Percentiles rank a stretch among this genome's conserved stretches.
phyloP scores from a whole-genome alignment of 1,284 basidiomycete species.

The Ustilago shanxiensis region DNA sequence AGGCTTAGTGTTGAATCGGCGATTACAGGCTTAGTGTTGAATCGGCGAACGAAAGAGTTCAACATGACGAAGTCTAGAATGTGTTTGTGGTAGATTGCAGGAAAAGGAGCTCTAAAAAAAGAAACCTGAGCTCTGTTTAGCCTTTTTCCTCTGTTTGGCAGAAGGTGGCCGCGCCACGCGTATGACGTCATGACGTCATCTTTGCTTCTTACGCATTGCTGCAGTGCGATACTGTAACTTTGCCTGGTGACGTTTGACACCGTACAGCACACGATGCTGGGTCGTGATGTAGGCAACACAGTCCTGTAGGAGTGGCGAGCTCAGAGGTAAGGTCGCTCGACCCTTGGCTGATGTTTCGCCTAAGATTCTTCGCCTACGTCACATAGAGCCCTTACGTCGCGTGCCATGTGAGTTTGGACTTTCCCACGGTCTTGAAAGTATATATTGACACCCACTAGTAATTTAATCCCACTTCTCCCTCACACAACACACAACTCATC shows the following conservation, averaged over 20 bases:
- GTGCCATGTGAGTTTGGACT: too few relatives aligned
- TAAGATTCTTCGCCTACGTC: slow-evolving; percentile 8
- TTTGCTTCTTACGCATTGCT: not conserved
- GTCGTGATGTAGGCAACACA: not conserved
- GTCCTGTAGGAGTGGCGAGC: not conserved
- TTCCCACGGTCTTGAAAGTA: slow-evolving; percentile 3
- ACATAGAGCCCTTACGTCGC: too few relatives aligned
- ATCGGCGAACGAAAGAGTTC: not conserved
- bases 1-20: too few relatives aligned
- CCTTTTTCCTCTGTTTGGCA: not conserved
- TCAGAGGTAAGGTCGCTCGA: too few relatives aligned
- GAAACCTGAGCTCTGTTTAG: too few relatives aligned
- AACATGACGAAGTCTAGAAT: not conserved
- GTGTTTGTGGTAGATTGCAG: not conserved
- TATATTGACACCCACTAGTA: too few relatives aligned
- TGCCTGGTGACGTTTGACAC: too few relatives aligned
- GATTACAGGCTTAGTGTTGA: too few relatives aligned
- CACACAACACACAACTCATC: not conserved
- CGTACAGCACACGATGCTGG: too few relatives aligned
- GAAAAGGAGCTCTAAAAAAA: not conserved
- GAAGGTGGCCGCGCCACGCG: not conserved
- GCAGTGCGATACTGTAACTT: too few relatives aligned
- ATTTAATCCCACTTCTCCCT: not conserved
- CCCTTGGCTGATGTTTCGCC: not conserved
- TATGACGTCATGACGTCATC: slow-evolving; percentile 44